phyloP scores from a whole-genome alignment of 805 yeast genomes.

The Priceomyces fermenticarens region DNA sequence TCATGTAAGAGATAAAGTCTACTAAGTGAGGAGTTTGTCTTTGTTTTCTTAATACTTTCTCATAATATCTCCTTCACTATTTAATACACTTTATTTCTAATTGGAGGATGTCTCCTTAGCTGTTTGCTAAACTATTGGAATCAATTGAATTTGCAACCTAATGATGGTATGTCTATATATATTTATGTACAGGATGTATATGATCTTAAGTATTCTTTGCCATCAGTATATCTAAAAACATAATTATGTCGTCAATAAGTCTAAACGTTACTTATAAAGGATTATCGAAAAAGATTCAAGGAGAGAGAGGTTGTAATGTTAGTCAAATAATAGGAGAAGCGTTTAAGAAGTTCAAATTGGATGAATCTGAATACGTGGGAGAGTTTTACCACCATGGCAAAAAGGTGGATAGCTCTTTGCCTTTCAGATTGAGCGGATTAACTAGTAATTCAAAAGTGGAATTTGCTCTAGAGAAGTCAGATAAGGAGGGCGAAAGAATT shows the following conservation, averaged over 20 bases:
- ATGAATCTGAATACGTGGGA: slow-evolving; percentile 15
- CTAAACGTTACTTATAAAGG: slow-evolving; percentile 23
- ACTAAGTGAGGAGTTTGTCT: no score
- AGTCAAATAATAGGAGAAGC: slow-evolving; percentile 20
- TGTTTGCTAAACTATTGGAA: no score
- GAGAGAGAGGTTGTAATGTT: slow-evolving; percentile 23
- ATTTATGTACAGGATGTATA: no score
- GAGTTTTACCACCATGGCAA: slow-evolving; percentile 25
- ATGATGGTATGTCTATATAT: no score
- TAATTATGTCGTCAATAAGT: slow-evolving; percentile 19
- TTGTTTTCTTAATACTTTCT: no score
- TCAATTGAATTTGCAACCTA: no score
- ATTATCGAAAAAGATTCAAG: slow-evolving; percentile 25
- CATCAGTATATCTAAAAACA: neutral
- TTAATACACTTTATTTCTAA: no score
- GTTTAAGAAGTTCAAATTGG: slow-evolving; percentile 24
- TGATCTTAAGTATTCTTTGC: neutral
- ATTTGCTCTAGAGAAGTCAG: slow-evolving; percentile 11
- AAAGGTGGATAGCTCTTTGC: slow-evolving; percentile 27
- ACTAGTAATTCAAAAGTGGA: slow-evolving; percentile 32
- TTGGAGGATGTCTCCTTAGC: no score
- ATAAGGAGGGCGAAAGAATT: slow-evolving; percentile 3
- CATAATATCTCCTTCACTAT: no score
- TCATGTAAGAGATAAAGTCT: no score
- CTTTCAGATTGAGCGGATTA: slow-evolving; percentile 30